A percentile compares a stretch with the other conserved stretches of the same genome.
phyloP scores from a whole-genome alignment of 495 filamentous ascomycete genomes.

The Penicillium paradoxum region DNA sequence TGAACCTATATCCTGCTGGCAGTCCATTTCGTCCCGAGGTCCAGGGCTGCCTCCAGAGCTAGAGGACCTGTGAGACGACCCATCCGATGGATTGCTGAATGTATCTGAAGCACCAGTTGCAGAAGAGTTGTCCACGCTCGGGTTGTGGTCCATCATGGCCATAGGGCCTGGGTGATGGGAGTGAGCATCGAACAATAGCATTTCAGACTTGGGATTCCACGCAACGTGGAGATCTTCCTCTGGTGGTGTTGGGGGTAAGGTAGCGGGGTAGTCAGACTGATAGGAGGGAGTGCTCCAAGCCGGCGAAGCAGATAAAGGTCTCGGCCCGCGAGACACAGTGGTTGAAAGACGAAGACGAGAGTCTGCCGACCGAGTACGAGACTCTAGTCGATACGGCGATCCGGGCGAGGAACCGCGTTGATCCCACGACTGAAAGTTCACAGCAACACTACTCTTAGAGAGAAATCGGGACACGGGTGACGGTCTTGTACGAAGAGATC shows the following conservation, averaged over 20 bases:
- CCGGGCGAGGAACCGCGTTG: slow-evolving; percentile 28
- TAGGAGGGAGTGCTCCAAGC: slow-evolving; percentile 28
- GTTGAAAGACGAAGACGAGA: slow-evolving; percentile 36
- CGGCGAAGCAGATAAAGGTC: slow-evolving; percentile 28
- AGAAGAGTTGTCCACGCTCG: slow-evolving; percentile 29
- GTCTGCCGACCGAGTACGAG: slow-evolving; percentile 33
- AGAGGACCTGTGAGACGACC: slow-evolving; percentile 32
- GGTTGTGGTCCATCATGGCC: slow-evolving; percentile 36
- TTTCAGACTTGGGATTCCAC: slow-evolving; percentile 34
- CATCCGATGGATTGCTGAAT: slow-evolving; percentile 33
- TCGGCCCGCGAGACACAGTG: slow-evolving; percentile 32
- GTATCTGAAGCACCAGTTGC: slow-evolving; percentile 25
- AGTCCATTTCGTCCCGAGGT: slow-evolving; percentile 37
- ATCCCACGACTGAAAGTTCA: slow-evolving; percentile 41
- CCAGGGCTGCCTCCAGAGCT: slow-evolving; percentile 36
- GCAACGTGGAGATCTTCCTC: slow-evolving; percentile 41
- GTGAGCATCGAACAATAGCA: slow-evolving; percentile 33
- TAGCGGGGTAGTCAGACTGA: slow-evolving; percentile 34
- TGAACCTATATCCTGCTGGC: slow-evolving; percentile 31
- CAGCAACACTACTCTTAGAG: slow-evolving; percentile 34
- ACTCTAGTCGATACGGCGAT: slow-evolving; percentile 24
- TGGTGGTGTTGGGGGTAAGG: slow-evolving; percentile 39
- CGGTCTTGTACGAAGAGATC: slow-evolving; percentile 35
- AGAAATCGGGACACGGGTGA: slow-evolving; percentile 39
- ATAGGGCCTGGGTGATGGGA: slow-evolving; percentile 28